phyloP scores from a whole-genome alignment of 257 asterid species.

The Gentiana macrophylla region DNA sequence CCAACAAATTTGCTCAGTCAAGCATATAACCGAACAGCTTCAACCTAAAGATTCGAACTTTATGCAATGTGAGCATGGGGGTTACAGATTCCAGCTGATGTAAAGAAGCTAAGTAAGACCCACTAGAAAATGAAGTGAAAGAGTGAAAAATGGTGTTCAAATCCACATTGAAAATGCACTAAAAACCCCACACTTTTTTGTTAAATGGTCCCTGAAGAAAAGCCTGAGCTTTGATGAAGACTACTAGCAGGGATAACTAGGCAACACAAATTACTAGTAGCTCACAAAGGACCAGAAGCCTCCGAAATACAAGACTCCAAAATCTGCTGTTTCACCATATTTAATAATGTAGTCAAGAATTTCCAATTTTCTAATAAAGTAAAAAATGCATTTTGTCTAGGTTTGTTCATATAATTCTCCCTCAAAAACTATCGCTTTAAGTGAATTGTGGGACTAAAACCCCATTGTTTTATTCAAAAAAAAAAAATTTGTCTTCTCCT shows the following conservation, averaged over 20 bases:
- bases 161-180: conserved; percentile 14
- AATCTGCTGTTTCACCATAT: conserved; percentile 12
- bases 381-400: conserved; percentile 3
- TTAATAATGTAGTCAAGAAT: conserved; percentile 1
- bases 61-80: too few relatives aligned
- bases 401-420: neutral
- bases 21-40: conserved; percentile 8
- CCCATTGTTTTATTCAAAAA: neutral
- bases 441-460: neutral
- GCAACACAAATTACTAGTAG: conserved; percentile 1
- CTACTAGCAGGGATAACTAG: neutral
- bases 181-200: neutral
- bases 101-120: neutral
- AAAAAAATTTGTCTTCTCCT: neutral
- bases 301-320: conserved; percentile 8
- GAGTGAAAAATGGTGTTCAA: conserved; percentile 7
- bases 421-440: conserved; percentile 2
- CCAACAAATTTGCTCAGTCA: conserved; percentile 8
- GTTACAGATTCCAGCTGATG: too few relatives aligned
- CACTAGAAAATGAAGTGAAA: neutral
- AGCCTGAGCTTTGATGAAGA: conserved; percentile 3
- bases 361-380: conserved; percentile 21
- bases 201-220: neutral
- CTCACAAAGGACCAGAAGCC: conserved; percentile 11
- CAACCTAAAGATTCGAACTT: neutral